A percentile compares a stretch with the other conserved stretches of the same genome.
Evolutionary conservation across 257 asterid species (phyloP).

Genomic region (Solanum dulcamara): DNA sequence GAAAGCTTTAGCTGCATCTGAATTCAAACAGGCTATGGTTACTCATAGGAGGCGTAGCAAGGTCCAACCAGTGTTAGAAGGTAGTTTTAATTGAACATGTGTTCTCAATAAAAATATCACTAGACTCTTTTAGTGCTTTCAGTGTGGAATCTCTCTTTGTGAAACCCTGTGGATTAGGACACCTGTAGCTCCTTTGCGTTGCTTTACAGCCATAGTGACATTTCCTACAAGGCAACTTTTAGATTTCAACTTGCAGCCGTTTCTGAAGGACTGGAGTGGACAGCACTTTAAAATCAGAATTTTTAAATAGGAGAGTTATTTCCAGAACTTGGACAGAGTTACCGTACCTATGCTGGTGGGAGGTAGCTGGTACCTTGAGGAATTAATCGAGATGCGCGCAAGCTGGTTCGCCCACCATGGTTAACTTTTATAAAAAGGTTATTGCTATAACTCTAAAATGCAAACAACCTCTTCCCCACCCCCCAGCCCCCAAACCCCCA

Average conservation of each 20-base stretch:
- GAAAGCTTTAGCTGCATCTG: slow-evolving; percentile 46
- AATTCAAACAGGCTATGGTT: slow-evolving; percentile 63
- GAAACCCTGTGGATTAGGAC: background rate
- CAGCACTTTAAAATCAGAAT: background rate
- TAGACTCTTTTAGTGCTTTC: background rate
- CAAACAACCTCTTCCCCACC: background rate
- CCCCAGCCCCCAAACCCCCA: background rate
- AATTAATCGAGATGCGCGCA: background rate
- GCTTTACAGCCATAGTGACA: background rate
- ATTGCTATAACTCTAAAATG: background rate
- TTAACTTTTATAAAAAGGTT: background rate
- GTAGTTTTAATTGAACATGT: slow-evolving; percentile 12
- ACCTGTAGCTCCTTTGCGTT: background rate
- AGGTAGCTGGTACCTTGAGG: background rate
- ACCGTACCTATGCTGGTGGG: background rate
- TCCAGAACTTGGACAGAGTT: background rate
- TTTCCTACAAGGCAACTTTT: background rate
- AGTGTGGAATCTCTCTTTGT: background rate
- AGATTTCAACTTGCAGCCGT: background rate
- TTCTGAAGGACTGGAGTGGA: background rate
- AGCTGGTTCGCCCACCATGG: background rate
- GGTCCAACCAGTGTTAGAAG: slow-evolving; percentile 31
- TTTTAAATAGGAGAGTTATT: background rate
- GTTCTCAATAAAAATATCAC: background rate
- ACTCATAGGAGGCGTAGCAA: slow-evolving; percentile 52